Evolutionary conservation across 176 grass and related monocot species (phyloP), one percentile per base, ranked within the genome.

Genomic region (Secale cereale): DNA sequence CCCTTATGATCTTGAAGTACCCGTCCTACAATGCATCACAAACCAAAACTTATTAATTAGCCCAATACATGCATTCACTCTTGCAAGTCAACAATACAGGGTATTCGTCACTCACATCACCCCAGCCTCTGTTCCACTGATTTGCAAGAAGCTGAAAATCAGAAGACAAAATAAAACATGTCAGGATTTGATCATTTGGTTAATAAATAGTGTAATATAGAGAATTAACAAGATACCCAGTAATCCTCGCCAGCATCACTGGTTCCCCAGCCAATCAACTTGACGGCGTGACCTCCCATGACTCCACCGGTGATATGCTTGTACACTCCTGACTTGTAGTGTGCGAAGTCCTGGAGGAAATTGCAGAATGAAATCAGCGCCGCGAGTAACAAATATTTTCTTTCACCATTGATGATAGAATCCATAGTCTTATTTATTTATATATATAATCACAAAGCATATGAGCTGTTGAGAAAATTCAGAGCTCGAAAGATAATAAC

Each of bases 281-380:
- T 98, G 30, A 98, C 93, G 14, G 96, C 93, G 86, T 98, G 93
- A 48, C 96, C 96, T 8, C 93, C 96, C 87, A 98, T 93, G 11
- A 81, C 40, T 33, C 52, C 89, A 83, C 96, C 96, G 0, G 93
- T 91, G 65, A 95, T 74, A 43, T 97, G 92, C 70, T 97, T 94
- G 88, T 97, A 97, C 27, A 97, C 92, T 91, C 95, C 95, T 59
- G 92, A 94, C 80, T 97, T 97, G 77, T 97, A 97, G 88, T 97
- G 92, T 45, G 95, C 95, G 73, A 97, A 97, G 73, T 97, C 95
- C 95, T 97, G 62, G 22, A 70, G 35, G 29, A 85, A 36, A 78
- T 62, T 77, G 43, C 52, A 91, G 12, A 59, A 23, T 8, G 40
- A 59, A 37, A 78, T 83, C 52, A 89, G 30, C 43, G 83, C 10